These are phyloP conservation scores for Aspergillus sparsus DNA, from an alignment of 495 filamentous ascomycete species.

Conservation along the genomic window DNA sequence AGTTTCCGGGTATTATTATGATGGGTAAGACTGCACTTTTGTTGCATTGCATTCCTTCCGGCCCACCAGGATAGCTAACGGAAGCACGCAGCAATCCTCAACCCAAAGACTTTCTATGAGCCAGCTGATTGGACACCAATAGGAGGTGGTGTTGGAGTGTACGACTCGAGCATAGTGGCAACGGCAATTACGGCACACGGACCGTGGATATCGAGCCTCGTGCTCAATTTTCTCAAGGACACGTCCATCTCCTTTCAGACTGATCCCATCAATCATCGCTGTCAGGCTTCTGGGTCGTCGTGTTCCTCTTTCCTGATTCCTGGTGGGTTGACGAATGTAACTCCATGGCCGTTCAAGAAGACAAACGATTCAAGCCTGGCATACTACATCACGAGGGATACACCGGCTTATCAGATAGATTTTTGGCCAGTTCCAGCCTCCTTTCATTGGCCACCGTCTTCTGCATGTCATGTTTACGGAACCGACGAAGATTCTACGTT, in stretches of 20 bases:
- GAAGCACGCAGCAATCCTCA: neutral
- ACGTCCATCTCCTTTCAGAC: neutral
- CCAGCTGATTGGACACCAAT: neutral
- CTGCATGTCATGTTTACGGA: neutral
- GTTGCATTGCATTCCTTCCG: too few relatives aligned
- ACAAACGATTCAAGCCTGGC: neutral
- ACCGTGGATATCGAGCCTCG: neutral
- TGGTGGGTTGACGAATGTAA: neutral
- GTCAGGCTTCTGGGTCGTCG: neutral
- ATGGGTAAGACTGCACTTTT: neutral
- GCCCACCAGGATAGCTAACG: neutral
- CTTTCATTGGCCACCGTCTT: neutral
- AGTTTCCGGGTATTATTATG: slow-evolving; percentile 5
- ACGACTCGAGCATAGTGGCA: neutral
- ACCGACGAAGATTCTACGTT: neutral
- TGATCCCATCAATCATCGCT: neutral
- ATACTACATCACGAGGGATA: slow-evolving; percentile 2
- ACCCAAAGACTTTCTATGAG: neutral
- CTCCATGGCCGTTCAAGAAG: neutral
- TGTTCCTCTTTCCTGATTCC: neutral
- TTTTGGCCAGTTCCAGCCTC: neutral
- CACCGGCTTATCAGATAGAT: neutral
- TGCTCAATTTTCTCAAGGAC: neutral
- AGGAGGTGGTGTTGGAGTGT: neutral
- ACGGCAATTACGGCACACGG: neutral